These are phyloP conservation scores for Ochromonas danica DNA, from an alignment of 108 stramenopile species.

Conservation along the genomic window DNA sequence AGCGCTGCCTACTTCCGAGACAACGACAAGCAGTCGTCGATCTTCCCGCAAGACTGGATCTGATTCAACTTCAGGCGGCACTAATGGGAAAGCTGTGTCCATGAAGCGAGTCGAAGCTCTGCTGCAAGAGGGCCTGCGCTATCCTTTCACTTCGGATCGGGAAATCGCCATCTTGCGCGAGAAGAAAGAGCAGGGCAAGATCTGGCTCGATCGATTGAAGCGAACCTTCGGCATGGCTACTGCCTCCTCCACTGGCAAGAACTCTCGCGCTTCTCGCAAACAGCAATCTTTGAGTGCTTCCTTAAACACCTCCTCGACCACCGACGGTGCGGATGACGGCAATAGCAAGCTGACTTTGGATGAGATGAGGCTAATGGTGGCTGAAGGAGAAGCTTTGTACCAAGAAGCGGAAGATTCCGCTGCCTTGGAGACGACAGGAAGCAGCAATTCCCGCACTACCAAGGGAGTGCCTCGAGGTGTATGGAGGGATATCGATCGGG, in stretches of 20 bases:
- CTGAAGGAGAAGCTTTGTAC: background rate
- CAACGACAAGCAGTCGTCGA: too few relatives aligned
- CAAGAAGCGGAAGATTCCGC: too few relatives aligned
- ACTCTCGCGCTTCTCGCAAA: too few relatives aligned
- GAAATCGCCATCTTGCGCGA: background rate
- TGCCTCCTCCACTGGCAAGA: too few relatives aligned
- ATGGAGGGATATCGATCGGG: background rate
- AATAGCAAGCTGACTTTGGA: background rate
- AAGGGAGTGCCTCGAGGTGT: background rate
- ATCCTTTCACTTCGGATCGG: background rate
- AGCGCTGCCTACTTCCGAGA: too few relatives aligned
- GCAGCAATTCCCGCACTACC: background rate
- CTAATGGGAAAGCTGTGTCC: background rate
- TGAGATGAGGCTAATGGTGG: background rate
- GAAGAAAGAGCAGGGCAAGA: background rate
- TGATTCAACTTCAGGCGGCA: too few relatives aligned
- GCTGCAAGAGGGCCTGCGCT: background rate
- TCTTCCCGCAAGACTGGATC: too few relatives aligned
- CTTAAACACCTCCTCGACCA: background rate
- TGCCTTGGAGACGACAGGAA: too few relatives aligned
- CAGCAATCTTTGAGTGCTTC: too few relatives aligned
- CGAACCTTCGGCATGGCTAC: background rate
- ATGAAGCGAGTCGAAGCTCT: conserved; percentile 1
- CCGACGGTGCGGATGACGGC: background rate
- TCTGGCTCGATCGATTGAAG: conserved; percentile 6